phyloP scores from a whole-genome alignment of 2,329 filamentous ascomycete genomes.

The Xylariaceae sp. region DNA sequence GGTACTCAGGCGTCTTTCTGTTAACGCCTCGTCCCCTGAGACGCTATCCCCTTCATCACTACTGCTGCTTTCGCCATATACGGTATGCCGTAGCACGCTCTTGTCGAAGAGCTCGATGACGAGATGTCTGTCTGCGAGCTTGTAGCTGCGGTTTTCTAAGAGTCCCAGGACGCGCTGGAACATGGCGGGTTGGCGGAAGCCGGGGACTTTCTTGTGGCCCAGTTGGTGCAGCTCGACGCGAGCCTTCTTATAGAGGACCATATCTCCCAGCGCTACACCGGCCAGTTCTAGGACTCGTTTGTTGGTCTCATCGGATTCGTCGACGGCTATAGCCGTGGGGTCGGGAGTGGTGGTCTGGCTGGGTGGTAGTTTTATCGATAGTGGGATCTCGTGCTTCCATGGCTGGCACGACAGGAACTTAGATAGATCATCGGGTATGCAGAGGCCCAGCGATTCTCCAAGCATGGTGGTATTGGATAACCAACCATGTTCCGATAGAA shows the following conservation, averaged over 20 bases:
- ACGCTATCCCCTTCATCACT: slow-evolving; percentile 37
- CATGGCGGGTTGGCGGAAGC: slow-evolving; percentile 69
- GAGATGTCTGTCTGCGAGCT: slow-evolving; percentile 79
- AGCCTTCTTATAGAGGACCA: slow-evolving; percentile 83
- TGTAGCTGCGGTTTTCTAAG: slow-evolving; percentile 84
- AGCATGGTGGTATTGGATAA: slow-evolving; percentile 80
- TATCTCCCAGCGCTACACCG: slow-evolving; percentile 77
- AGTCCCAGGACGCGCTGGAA: slow-evolving; percentile 83
- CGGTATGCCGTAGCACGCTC: slow-evolving; percentile 74
- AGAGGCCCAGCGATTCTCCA: slow-evolving; percentile 80
- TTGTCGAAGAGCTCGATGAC: slow-evolving; percentile 94
- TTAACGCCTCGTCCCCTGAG: slow-evolving; percentile 48
- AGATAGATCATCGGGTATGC: slow-evolving; percentile 72
- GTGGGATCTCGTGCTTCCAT: slow-evolving; percentile 49
- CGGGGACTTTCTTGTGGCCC: slow-evolving; percentile 64
- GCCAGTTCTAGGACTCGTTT: slow-evolving; percentile 81
- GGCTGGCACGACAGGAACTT: slow-evolving; percentile 69
- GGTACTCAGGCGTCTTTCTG: slow-evolving; percentile 52
- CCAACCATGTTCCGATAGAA: slow-evolving; percentile 86
- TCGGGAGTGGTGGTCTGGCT: slow-evolving; percentile 49
- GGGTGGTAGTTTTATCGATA: slow-evolving; percentile 44
- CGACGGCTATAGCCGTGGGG: slow-evolving; percentile 49
- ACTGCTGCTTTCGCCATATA: slow-evolving; percentile 60
- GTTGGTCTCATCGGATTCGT: slow-evolving; percentile 55
- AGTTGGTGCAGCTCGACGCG: slow-evolving; percentile 76